Evolutionary conservation across 345 rosid species (phyloP).

Genomic region (Lepidium africanum): DNA sequence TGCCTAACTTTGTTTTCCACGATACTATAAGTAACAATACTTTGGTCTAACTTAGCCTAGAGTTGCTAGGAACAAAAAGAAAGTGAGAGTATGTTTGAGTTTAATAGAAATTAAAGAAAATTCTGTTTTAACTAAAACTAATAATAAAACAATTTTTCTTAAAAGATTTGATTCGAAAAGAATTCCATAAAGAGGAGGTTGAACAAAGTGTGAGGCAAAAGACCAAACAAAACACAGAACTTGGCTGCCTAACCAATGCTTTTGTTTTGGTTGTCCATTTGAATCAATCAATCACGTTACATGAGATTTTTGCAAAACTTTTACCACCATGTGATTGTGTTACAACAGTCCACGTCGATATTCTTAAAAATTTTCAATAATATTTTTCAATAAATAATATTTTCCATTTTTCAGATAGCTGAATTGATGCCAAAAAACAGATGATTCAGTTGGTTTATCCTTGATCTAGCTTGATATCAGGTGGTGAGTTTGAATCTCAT

Average conservation of each 20-base stretch:
- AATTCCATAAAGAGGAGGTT: slow-evolving; percentile 11
- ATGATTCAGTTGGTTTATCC: too few species aligned
- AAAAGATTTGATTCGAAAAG: slow-evolving; percentile 14
- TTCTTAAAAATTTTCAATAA: background rate
- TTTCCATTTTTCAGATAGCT: too few species aligned
- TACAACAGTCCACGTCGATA: background rate
- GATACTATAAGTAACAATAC: background rate
- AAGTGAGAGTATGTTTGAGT: slow-evolving; percentile 5
- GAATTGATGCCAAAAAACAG: too few species aligned
- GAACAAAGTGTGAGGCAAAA: slow-evolving; percentile 9
- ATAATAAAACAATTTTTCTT: background rate
- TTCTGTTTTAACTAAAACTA: background rate
- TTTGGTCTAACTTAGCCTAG: slow-evolving; percentile 21
- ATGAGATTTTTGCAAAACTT: slow-evolving; percentile 2
- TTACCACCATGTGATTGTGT: slow-evolving; percentile 2
- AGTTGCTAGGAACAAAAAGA: slow-evolving; percentile 1
- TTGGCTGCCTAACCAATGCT: slow-evolving; percentile 34
- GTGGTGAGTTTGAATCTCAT: too few species aligned
- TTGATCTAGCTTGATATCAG: too few species aligned
- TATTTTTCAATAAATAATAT: background rate
- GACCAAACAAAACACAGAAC: slow-evolving; percentile 24
- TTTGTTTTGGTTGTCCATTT: slow-evolving; percentile 16
- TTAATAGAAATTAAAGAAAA: background rate
- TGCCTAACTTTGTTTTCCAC: background rate
- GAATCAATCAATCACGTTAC: background rate